A percentile compares a stretch with the other conserved stretches of the same genome.
phyloP scores from a whole-genome alignment of 73 alveolate genomes.

The Paramecium primaurelia region DNA sequence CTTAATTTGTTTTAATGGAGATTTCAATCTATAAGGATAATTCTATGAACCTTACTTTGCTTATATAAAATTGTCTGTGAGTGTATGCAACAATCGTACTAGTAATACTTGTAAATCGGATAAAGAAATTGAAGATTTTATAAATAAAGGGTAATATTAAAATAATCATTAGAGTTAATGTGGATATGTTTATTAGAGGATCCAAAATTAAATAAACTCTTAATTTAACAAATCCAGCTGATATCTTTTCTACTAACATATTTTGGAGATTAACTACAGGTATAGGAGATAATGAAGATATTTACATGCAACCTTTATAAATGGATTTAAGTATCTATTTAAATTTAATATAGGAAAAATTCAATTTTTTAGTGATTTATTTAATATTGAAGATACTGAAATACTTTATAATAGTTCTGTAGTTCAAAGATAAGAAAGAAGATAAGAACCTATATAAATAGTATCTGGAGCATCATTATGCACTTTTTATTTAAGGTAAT shows the following conservation, averaged over 20 bases:
- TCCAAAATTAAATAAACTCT: neutral
- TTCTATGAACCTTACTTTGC: slow-evolving; percentile 3
- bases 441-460: neutral
- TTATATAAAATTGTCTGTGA: neutral
- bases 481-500: slow-evolving; percentile 6
- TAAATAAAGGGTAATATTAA: slow-evolving; percentile 1
- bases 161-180: neutral
- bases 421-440: slow-evolving; percentile 18
- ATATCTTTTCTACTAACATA: neutral
- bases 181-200: neutral
- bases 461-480: neutral
- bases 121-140: neutral
- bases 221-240: slow-evolving; percentile 13
- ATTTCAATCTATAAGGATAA: neutral
- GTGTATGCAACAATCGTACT: neutral
- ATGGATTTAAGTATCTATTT: neutral
- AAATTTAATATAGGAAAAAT: neutral
- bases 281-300: slow-evolving; percentile 23
- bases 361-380: neutral
- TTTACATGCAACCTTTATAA: neutral
- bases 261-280: neutral
- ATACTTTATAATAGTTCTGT: neutral
- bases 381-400: neutral
- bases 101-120: neutral
- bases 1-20: neutral